Evolutionary conservation across 805 yeast genomes (phyloP), one percentile per base, ranked within the genome.

Genomic region (Ogataea pilisensis): DNA sequence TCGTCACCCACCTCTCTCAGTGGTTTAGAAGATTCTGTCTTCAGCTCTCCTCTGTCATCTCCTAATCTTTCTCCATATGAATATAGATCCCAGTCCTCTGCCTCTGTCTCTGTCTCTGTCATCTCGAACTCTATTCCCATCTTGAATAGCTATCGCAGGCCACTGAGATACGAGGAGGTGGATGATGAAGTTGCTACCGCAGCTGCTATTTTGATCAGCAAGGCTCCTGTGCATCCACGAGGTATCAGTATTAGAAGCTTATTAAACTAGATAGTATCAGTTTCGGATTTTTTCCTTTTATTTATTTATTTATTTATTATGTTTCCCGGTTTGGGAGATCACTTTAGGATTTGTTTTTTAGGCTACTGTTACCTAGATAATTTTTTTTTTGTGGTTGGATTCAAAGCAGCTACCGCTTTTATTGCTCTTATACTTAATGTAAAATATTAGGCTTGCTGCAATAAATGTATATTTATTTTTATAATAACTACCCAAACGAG

Each of bases 21-120:
- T 46, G 7, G 9, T 8, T 22, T 11, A 8, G 9, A 22, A 22
- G 26, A 11, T 11, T 29, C 43, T 21, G 50, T 50, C 20, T 28
- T 22, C 17, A 47, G 52, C 19, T 58, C 63, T 8, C 64, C 64
- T 28, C 38, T 59, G 12, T 39, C 53, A 2, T 59, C 64, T 7
- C 64, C 64, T 22, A 42, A 37, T 26, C 32, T 59, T 19, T 35
- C 30, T n/a, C 53, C 58, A 13, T 44, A 32, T 25, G 37, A 34
- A 32, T 28, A 35, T 30, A 30, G 28, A 26, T 33, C 25, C 16
- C 22, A 14, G 18, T 13, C 37, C 4, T 14, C 24, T 7, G 12
- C 22, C 8, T 13, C 25, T 35, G 19, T 25, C 6, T 20, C 37
- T 6, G 11, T 8, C 26, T 8, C 11, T 24, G 26, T n/a, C n/a